Conservation (phyloP, 1,139 yeast species). For the Yamadazyma sp. region DNA sequence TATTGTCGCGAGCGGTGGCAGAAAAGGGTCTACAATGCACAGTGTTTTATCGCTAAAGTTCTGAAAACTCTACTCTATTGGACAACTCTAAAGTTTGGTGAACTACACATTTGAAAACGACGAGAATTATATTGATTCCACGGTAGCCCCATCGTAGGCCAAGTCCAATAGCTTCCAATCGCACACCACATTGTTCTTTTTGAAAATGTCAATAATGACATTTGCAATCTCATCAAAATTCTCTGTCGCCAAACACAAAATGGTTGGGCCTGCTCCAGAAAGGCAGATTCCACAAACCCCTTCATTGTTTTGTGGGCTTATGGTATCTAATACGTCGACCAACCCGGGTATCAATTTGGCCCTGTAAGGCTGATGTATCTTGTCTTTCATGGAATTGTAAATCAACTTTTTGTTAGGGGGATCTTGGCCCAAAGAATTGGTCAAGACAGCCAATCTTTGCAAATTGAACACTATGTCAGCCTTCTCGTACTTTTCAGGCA, state of each 20-base stretch:
- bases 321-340: conserved; percentile 72
- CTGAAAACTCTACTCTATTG: not conserved
- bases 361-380: conserved; percentile 94
- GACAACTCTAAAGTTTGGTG: not conserved
- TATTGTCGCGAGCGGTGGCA: not conserved
- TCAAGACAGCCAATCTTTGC: conserved; percentile 47
- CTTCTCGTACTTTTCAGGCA: conserved; percentile 78
- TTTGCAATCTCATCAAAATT: conserved; percentile 82
- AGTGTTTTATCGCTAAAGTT: not conserved
- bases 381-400: conserved; percentile 95
- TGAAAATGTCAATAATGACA: conserved; percentile 70
- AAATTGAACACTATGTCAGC: conserved; percentile 86
- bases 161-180: conserved; percentile 81
- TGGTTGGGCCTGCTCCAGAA: conserved; percentile 98
- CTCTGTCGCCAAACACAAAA: conserved; percentile 86
- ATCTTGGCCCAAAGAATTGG: conserved; percentile 77
- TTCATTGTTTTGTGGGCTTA: conserved; percentile 78
- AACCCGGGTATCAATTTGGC: conserved; percentile 89
- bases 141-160: conserved; percentile 85
- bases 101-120: not conserved
- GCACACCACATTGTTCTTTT: conserved; percentile 66
- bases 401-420: conserved; percentile 83
- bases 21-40: not conserved
- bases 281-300: conserved; percentile 92
- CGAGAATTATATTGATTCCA: conserved; percentile 11